phyloP scores from a whole-genome alignment of 768 basidiomycete genomes.

The Pluteus cervinus region DNA sequence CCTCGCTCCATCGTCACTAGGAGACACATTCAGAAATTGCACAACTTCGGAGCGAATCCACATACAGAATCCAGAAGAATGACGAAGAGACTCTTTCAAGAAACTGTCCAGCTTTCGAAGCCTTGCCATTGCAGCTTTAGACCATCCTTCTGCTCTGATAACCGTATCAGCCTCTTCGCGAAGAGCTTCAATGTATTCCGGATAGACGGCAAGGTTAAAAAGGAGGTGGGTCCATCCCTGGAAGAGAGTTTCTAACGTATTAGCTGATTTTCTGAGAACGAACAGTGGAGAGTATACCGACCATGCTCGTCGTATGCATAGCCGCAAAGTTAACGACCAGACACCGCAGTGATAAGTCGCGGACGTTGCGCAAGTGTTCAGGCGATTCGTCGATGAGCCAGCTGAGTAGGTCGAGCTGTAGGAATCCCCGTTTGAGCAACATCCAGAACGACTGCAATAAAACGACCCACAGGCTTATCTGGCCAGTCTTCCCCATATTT shows the following conservation, averaged over 20 bases:
- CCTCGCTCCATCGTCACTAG: not conserved
- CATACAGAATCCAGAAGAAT: slow-evolving; percentile 16
- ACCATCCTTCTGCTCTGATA: slow-evolving; percentile 24
- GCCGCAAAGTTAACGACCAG: slow-evolving; percentile 32
- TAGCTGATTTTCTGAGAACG: not conserved
- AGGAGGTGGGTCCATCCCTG: slow-evolving; percentile 23
- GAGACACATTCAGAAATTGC: not conserved
- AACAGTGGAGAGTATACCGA: slow-evolving; percentile 8
- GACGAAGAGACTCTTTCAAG: slow-evolving; percentile 31
- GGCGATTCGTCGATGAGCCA: slow-evolving; percentile 38
- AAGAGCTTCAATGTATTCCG: slow-evolving; percentile 18
- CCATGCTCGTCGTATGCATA: slow-evolving; percentile 35
- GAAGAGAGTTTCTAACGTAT: not conserved
- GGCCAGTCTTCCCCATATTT: slow-evolving; percentile 22
- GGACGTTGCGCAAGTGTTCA: slow-evolving; percentile 21
- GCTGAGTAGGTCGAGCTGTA: slow-evolving; percentile 38
- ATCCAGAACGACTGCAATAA: not conserved
- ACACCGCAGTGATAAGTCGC: slow-evolving; percentile 22
- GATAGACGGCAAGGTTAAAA: slow-evolving; percentile 19
- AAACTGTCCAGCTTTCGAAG: slow-evolving; percentile 39
- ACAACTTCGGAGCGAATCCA: not conserved
- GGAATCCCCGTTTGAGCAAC: slow-evolving; percentile 3
- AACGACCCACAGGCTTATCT: slow-evolving; percentile 23
- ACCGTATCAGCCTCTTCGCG: slow-evolving; percentile 32
- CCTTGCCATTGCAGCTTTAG: slow-evolving; percentile 22